Percentiles rank a stretch among this genome's conserved stretches.
Conservation (phyloP, 805 yeast genomes). For the Hanseniaspora lindneri region DNA sequence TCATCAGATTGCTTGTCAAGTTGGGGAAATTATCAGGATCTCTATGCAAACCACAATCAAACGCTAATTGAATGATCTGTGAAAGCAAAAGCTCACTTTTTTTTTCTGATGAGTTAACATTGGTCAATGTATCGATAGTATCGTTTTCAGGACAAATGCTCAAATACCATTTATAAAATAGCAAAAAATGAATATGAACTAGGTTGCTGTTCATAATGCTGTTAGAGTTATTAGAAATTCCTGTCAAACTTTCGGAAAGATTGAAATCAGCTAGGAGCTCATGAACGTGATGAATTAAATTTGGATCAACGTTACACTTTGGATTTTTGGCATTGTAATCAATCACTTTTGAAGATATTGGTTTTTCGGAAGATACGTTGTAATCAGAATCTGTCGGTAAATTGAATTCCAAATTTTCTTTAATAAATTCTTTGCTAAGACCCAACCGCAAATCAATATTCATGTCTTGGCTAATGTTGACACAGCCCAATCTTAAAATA, state of each 20-base stretch:
- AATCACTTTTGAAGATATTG: constrained; percentile 19
- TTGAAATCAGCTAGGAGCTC: constrained; percentile 23
- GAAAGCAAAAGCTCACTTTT: constrained; percentile 50
- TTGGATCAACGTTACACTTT: constrained; percentile 25
- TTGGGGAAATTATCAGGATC: constrained; percentile 49
- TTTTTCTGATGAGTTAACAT: constrained; percentile 21
- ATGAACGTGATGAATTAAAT: constrained; percentile 1
- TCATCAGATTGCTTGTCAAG: constrained; percentile 24
- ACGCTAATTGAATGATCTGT: constrained; percentile 53
- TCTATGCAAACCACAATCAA: constrained; percentile 53
- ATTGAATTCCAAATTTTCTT: constrained; percentile 18
- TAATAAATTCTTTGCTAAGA: neutral
- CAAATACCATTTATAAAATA: constrained; percentile 45
- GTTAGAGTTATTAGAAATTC: constrained; percentile 22
- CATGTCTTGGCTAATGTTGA: constrained; percentile 19
- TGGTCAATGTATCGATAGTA: constrained; percentile 16
- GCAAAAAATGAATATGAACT: constrained; percentile 45
- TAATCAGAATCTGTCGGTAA: constrained; percentile 21
- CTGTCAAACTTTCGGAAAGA: constrained; percentile 25
- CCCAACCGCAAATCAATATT: constrained; percentile 21
- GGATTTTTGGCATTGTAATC: constrained; percentile 15
- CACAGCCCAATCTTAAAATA: constrained; percentile 36
- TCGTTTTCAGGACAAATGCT: constrained; percentile 45
- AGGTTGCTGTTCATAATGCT: constrained; percentile 19
- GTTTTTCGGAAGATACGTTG: constrained; percentile 16